Evolutionary conservation across 768 basidiomycete species (phyloP), one percentile per base, ranked within the genome.

Genomic region (Omphalotus guepiniiformis): DNA sequence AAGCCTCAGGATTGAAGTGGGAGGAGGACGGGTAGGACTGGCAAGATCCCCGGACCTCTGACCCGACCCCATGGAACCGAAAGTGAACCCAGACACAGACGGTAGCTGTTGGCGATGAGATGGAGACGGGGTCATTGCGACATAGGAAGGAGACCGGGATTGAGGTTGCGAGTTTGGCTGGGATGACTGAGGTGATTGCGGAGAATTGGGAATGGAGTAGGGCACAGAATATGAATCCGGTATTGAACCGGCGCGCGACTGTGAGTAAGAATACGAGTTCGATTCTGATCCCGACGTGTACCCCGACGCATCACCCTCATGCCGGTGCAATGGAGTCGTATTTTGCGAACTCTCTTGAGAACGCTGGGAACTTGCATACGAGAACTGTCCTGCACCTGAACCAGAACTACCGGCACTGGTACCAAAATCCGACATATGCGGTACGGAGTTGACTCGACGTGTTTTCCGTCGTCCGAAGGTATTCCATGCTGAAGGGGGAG

Each of bases 401-500:
- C 35, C 34, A 3, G 46, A 39, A 18, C 38, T 38, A 21, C 39
- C 38, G 11, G 46, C 29, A 19, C 46, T 39, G 19, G 37, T 38
- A 23, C 46, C 46, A 38, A 47, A 47, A 21, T 47, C 46, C 6
- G 46, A 25, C 13, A 39, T 27, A 27, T 47, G 46, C 27, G 46
- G 46, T 18, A 47, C 30, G 29, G 46, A 39, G 29, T 39, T 39
- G 18, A 37, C 29, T 32, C 36, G 26, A 21, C 37, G 37, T n/a
- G 46, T 37, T 28, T 29, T 47, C 12, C 46, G 18, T 29, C 38
- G 23, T 12, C 46, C 46, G 32, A 47, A 47, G 4, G 46, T 47
- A 29, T 39, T 47, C 46, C 46, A 47, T n/a, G 46, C 46, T 9
- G 46, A 47, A 6, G 46, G 46, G 22, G 46, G 46, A 39, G 38